Evolutionary conservation across 2,329 filamentous ascomycete species (phyloP).

Genomic region (Dendrostoma leiphaemia): DNA sequence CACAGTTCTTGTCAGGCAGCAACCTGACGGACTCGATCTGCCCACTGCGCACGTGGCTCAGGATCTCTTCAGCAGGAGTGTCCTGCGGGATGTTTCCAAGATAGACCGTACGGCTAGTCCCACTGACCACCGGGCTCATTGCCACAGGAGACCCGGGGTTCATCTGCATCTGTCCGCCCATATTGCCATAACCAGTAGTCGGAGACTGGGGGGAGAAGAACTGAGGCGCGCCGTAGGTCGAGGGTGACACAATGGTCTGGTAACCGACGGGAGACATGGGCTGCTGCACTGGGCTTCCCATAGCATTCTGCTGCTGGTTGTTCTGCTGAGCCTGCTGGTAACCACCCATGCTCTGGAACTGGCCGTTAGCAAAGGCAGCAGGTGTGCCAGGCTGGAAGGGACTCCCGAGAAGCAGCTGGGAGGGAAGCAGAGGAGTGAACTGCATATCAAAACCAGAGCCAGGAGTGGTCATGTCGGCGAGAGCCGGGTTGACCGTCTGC

Average conservation of each 20-base stretch:
- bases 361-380: conserved; percentile 82
- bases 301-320: conserved; percentile 55
- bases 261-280: conserved; percentile 81
- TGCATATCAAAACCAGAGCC: conserved; percentile 96
- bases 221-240: conserved; percentile 76
- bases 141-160: conserved; percentile 72
- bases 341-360: conserved; percentile 80
- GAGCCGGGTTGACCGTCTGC: conserved; percentile 43
- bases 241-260: conserved; percentile 81
- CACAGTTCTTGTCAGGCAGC: conserved; percentile 98
- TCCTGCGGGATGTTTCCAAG: conserved; percentile 98
- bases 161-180: conserved; percentile 58
- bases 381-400: conserved; percentile 96
- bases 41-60: conserved; percentile 92
- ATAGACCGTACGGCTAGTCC: conserved; percentile 95
- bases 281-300: conserved; percentile 74
- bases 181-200: conserved; percentile 68
- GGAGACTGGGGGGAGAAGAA: conserved; percentile 86
- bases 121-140: conserved; percentile 77
- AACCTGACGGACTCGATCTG: conserved; percentile 99
- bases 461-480: conserved; percentile 77
- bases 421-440: conserved; percentile 93
- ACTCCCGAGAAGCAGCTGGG: conserved; percentile 89
- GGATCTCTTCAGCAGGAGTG: conserved; percentile 92
- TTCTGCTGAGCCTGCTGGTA: conserved; percentile 66